Conservation (phyloP, 371 early-diverging fungal species). For the Chytridium lagenaria region DNA sequence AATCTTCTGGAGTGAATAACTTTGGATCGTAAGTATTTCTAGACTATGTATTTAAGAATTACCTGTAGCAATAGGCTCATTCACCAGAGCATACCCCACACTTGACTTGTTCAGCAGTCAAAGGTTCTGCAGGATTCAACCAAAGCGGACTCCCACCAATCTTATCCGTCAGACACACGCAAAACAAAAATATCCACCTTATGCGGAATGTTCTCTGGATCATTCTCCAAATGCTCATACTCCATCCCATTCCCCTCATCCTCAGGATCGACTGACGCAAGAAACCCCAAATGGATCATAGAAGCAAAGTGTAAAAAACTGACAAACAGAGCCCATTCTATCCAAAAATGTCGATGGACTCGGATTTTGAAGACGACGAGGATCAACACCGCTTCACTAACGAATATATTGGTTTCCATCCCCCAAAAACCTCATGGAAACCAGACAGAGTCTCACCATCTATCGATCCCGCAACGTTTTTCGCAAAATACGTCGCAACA, state of each 20-base stretch:
- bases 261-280: neutral
- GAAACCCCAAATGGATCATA: constrained; percentile 4
- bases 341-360: neutral
- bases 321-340: neutral
- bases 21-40: neutral
- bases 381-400: constrained; percentile 2
- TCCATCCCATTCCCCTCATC: neutral
- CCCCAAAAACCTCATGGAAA: constrained; percentile 33
- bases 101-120: constrained; percentile 63
- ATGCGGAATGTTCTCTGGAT: constrained; percentile 33
- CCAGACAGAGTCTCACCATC: constrained; percentile 31
- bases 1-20: constrained; percentile 94
- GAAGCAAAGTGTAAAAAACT: neutral
- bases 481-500: constrained; percentile 38
- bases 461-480: constrained; percentile 39
- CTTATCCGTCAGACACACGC: neutral
- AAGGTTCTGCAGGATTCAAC: constrained; percentile 79
- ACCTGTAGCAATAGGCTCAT: constrained; percentile 89
- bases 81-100: constrained; percentile 84
- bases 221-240: neutral
- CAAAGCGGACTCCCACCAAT: constrained; percentile 59
- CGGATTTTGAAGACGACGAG: neutral
- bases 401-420: constrained; percentile 46
- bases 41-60: constrained; percentile 22
- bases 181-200: constrained; percentile 26